phyloP scores from a whole-genome alignment of 78 protist genomes.

The Diacronema lutheri region DNA sequence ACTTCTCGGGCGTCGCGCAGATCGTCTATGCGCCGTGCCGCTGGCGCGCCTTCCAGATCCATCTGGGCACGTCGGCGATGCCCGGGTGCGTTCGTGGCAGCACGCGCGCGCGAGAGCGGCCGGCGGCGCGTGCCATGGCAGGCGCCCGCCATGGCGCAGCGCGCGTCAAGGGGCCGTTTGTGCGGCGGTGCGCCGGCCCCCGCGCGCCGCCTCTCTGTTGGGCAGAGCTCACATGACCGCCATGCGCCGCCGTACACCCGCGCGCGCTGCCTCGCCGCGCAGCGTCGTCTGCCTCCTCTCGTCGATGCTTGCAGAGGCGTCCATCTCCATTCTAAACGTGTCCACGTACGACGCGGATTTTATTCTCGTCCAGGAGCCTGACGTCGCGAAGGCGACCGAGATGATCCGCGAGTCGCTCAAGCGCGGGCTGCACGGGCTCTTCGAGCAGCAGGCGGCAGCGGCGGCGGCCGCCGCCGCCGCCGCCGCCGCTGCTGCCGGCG shows the following conservation, averaged over 20 bases:
- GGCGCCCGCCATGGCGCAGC: background rate
- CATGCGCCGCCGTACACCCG: too few relatives aligned
- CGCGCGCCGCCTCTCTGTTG: too few relatives aligned
- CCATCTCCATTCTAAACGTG: background rate
- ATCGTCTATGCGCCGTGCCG: background rate
- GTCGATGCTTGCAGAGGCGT: background rate
- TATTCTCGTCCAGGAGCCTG: background rate
- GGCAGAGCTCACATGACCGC: too few relatives aligned
- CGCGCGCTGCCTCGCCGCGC: background rate
- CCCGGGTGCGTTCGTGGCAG: too few relatives aligned
- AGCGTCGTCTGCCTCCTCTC: background rate
- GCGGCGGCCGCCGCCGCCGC: too few relatives aligned
- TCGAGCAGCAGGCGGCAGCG: too few relatives aligned
- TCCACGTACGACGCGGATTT: constrained; percentile 7
- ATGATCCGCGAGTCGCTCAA: background rate
- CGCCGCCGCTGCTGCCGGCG: too few relatives aligned
- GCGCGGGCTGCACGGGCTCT: too few relatives aligned
- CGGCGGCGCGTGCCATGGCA: background rate
- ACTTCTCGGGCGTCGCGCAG: too few relatives aligned
- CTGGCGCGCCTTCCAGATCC: constrained; percentile 1
- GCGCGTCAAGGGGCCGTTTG: background rate
- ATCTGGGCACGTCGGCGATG: background rate
- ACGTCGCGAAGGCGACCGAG: background rate
- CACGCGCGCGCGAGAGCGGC: too few relatives aligned
- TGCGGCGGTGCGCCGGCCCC: too few relatives aligned